Base-by-base conservation (phyloP, 2,329 filamentous ascomycete genomes). In the Stemphylium lycopersici region DNA sequence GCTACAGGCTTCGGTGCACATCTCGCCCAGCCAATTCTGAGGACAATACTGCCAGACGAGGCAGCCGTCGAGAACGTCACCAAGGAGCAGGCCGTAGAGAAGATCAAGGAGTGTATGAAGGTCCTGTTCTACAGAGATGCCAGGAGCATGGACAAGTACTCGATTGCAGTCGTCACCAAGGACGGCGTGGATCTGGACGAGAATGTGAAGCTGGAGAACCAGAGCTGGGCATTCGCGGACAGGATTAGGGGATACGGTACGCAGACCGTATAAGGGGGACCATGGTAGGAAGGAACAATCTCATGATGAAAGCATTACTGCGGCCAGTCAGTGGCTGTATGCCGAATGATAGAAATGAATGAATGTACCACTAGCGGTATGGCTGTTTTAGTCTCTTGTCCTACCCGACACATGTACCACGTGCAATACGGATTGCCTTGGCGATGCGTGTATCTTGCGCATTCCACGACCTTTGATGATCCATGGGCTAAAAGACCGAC, bases 161-260 rank as follows among this genome's bases (percentile, higher is more conserved):
- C 90, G 62, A 88, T 98, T 74, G 93, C 93, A 16, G 84, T 98
- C 49, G 84, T 99, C 52, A 95, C 90, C 51, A 90, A 91, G 79
- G 90, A 91, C 43, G 91, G 75, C n/a, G 87, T 98, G 55, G 89
- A 96, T 50, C 75, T 97, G 64, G 88, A 88, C 76, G 87, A 96
- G 78, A 80, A 90, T 68, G 90, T 96, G 82, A 87, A 92, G 83
- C 83, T 99, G 63, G 93, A 98, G 83, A 84, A 88, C 69, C 93
- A 98, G 84, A 97, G 92, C 84, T 98, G 93, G 95, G 92, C 90
- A 46, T 99, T 99, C 81, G 95, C 95, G 20, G 93, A 98, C 75
- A 85, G 88, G 67, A 97, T 99, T 77, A 89, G 87, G 77, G 95
- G 95, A 39, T 99, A 99, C 75, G 95, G 95, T 58, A 96, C 93